A percentile compares a stretch with the other conserved stretches of the same genome.
These are phyloP conservation scores for Claviceps cyperi DNA, from an alignment of 2,329 filamentous ascomycete species.

Conservation along the genomic window DNA sequence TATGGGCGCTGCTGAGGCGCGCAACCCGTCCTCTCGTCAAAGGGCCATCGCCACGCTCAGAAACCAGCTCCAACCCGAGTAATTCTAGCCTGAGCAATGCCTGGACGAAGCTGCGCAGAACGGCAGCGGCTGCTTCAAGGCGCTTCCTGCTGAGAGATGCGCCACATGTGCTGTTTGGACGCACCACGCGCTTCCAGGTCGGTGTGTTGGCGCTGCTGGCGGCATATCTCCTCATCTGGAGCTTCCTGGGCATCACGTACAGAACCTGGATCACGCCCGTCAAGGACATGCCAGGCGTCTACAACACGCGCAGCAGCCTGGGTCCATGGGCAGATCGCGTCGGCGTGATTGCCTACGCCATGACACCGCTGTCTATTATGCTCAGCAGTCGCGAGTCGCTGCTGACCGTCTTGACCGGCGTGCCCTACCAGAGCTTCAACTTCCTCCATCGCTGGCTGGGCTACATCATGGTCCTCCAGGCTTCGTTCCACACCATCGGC, in stretches of 20 bases:
- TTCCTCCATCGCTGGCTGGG: constrained; percentile 67
- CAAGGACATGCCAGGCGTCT: constrained; percentile 34
- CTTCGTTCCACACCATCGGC: constrained; percentile 52
- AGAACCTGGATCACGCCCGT: constrained; percentile 57
- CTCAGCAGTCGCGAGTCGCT: constrained; percentile 56
- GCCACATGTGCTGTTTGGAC: constrained; percentile 44
- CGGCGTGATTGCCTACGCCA: constrained; percentile 56
- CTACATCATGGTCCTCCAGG: constrained; percentile 56
- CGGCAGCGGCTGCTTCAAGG: constrained; percentile 23
- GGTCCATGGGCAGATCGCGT: constrained; percentile 56
- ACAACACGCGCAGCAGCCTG: constrained; percentile 51
- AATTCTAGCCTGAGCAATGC: constrained; percentile 10
- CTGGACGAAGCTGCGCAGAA: constrained; percentile 16
- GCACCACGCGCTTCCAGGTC: constrained; percentile 54
- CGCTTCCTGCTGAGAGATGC: constrained; percentile 47
- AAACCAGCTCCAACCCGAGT: background rate
- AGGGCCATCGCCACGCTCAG: constrained; percentile 6
- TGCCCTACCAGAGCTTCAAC: constrained; percentile 65
- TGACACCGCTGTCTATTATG: constrained; percentile 56
- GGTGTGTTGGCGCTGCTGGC: constrained; percentile 41
- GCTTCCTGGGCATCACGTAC: constrained; percentile 55
- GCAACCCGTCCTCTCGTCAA: constrained; percentile 12
- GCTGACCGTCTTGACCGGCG: constrained; percentile 53
- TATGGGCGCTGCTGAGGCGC: constrained; percentile 23
- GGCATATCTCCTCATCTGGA: constrained; percentile 52